Percentiles rank a stretch among this genome's conserved stretches.
Conservation (phyloP, 208 protist genomes). For the Wallacemonas sp. region DNA sequence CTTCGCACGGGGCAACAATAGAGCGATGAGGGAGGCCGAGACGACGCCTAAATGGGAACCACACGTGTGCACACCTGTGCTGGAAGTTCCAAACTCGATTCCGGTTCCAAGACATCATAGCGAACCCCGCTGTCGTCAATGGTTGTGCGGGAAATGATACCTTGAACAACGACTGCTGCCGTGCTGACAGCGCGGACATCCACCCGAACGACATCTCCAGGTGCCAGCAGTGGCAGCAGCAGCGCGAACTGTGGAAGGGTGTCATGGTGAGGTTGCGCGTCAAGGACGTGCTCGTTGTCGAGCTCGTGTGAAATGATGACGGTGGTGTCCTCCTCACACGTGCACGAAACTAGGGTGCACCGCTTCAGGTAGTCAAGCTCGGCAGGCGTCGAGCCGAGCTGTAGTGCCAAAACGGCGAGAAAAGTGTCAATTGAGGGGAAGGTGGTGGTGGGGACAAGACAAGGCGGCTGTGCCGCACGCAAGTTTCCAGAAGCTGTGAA, state of each 20-base stretch:
- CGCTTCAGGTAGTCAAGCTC: constrained; percentile 34
- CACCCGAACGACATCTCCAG: constrained; percentile 54
- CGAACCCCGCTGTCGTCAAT: constrained; percentile 31
- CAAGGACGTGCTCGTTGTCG: background rate
- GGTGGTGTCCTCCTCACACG: background rate
- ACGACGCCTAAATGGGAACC: constrained; percentile 40
- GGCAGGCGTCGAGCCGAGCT: constrained; percentile 30
- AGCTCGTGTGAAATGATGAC: background rate
- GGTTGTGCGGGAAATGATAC: constrained; percentile 31
- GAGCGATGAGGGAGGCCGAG: background rate
- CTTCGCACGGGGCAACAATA: background rate
- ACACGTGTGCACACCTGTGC: constrained; percentile 42
- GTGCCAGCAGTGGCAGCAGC: constrained; percentile 35
- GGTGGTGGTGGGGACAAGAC: constrained; percentile 26
- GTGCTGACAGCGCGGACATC: constrained; percentile 9
- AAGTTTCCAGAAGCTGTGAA: constrained; percentile 28
- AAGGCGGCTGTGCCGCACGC: constrained; percentile 35
- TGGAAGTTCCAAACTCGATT: constrained; percentile 29
- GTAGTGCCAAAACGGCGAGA: constrained; percentile 19
- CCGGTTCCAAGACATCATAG: constrained; percentile 47
- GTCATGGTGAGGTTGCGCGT: background rate
- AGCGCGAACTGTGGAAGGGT: constrained; percentile 35
- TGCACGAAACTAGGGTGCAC: constrained; percentile 36
- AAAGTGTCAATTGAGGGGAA: constrained; percentile 19
- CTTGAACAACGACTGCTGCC: constrained; percentile 27